phyloP scores from a whole-genome alignment of 768 basidiomycete genomes.

The Termitomyces sp. region DNA sequence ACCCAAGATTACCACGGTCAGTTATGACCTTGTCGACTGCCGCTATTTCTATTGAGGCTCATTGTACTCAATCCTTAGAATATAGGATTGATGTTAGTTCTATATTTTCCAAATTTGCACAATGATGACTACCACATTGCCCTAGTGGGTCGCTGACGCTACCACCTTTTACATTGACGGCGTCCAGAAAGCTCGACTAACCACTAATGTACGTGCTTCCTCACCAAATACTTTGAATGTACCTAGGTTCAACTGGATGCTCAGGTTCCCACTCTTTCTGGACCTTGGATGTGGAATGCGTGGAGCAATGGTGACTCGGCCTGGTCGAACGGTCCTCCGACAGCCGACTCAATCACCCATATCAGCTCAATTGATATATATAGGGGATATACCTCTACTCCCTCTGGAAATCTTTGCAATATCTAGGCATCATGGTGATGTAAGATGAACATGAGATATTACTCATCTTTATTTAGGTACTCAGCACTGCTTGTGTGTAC shows the following conservation, averaged over 20 bases:
- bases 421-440: slow-evolving; percentile 2
- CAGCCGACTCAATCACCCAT: slow-evolving; percentile 26
- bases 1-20: slow-evolving; percentile 27
- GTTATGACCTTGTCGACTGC: background rate
- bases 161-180: slow-evolving; percentile 32
- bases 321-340: slow-evolving; percentile 33
- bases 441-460: background rate
- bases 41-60: background rate
- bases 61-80: slow-evolving; percentile 15
- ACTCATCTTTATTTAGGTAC: background rate
- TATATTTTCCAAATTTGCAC: background rate
- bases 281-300: slow-evolving; percentile 29
- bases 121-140: background rate
- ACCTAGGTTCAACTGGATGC: background rate
- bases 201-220: slow-evolving; percentile 19
- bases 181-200: slow-evolving; percentile 22
- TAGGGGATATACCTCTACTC: slow-evolving; percentile 24
- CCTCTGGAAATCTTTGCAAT: slow-evolving; percentile 19
- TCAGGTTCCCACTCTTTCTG: slow-evolving; percentile 25
- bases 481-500: background rate
- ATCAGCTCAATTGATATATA: slow-evolving; percentile 30
- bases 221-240: background rate
- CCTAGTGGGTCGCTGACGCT: slow-evolving; percentile 24
- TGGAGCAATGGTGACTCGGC: slow-evolving; percentile 29
- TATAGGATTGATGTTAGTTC: slow-evolving; percentile 29